Conservation (phyloP, 139 green algal species). For the Chlorella sp. region DNA sequence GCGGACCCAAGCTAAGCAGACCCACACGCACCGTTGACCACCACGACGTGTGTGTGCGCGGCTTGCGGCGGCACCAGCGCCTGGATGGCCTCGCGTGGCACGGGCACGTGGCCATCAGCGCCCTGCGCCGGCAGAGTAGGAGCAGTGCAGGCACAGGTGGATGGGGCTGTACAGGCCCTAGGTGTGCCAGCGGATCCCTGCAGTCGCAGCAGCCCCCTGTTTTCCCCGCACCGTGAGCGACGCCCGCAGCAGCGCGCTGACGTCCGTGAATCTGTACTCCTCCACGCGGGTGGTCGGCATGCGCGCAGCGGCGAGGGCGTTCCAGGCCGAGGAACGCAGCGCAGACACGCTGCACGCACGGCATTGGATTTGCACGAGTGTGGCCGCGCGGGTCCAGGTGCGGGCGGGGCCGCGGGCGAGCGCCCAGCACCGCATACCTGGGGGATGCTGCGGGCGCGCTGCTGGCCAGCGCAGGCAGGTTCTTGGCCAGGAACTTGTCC, state of each 20-base stretch:
- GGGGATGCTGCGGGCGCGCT: neutral
- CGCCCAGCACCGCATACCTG: no score
- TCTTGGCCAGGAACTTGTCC: neutral
- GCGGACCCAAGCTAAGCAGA: no score
- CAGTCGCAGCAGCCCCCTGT: no score
- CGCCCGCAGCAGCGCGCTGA: conserved; percentile 43
- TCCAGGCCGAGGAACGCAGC: conserved; percentile 27
- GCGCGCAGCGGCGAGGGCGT: conserved; percentile 43
- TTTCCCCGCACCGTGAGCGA: conserved; percentile 11
- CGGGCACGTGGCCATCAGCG: neutral
- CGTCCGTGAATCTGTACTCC: conserved; percentile 83
- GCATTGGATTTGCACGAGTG: no score
- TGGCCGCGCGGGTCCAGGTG: no score
- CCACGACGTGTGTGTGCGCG: conserved; percentile 28
- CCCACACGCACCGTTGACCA: conserved; percentile 63
- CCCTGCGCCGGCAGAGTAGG: neutral
- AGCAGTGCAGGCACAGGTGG: no score
- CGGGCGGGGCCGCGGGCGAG: no score
- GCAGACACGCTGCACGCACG: conserved; percentile 16
- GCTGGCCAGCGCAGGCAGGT: neutral
- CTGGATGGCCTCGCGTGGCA: neutral
- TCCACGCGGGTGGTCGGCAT: conserved; percentile 79
- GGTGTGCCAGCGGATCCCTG: neutral
- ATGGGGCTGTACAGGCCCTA: neutral
- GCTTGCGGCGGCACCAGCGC: neutral